Percentiles rank a stretch among this genome's conserved stretches.
phyloP scores from a whole-genome alignment of 139 green algal species.

The Picochlorum sp. region DNA sequence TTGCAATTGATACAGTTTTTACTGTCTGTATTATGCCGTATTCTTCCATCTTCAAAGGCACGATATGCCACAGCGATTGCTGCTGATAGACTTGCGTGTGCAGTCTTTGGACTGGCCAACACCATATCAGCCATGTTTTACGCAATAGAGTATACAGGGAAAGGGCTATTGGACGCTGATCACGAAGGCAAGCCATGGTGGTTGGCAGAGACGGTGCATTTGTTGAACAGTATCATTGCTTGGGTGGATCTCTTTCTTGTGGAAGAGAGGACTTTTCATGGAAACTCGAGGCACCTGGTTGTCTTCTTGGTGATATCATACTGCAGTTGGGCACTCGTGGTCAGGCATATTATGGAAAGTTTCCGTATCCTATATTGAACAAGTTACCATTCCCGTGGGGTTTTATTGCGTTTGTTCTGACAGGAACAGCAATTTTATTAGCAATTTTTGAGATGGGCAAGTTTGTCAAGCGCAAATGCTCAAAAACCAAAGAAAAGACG shows the following conservation, averaged over 20 bases:
- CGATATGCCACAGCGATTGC: conserved; percentile 14
- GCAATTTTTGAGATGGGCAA: conserved; percentile 33
- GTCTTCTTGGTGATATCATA: conserved; percentile 27
- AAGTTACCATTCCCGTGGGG: conserved; percentile 35
- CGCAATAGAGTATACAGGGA: conserved; percentile 43
- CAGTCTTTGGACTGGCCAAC: conserved; percentile 56
- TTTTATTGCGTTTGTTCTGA: conserved; percentile 17
- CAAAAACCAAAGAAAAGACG: not conserved
- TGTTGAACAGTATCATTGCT: conserved; percentile 41
- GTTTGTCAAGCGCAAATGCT: not conserved
- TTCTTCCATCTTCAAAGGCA: conserved; percentile 23
- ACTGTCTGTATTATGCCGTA: conserved; percentile 25
- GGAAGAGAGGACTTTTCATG: conserved; percentile 30
- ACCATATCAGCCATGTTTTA: conserved; percentile 63
- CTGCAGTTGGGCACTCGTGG: conserved; percentile 27
- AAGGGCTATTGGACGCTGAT: conserved; percentile 46
- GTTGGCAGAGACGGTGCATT: conserved; percentile 51
- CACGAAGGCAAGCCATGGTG: conserved; percentile 40
- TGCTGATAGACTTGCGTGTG: conserved; percentile 51
- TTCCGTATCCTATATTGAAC: conserved; percentile 63
- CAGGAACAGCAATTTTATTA: conserved; percentile 16
- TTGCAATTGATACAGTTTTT: conserved; percentile 48
- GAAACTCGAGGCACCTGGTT: conserved; percentile 22
- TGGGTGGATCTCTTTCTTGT: conserved; percentile 50
- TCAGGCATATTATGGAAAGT: conserved; percentile 34